Evolutionary conservation across 768 basidiomycete genomes (phyloP).

Genomic region (Suillus discolor): DNA sequence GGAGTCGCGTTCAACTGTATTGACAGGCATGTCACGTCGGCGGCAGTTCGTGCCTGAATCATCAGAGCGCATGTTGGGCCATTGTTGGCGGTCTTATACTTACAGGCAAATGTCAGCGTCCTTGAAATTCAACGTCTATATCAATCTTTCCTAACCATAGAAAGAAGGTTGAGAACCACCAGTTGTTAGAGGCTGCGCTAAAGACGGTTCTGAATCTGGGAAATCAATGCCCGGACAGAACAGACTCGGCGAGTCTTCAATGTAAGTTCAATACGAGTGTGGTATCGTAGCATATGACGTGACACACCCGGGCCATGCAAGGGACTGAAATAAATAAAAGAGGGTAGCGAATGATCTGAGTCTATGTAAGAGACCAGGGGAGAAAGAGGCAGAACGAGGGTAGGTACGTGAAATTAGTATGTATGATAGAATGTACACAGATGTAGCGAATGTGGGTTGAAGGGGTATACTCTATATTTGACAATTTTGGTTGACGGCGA

Average conservation of each 20-base stretch:
- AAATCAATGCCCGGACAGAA: background rate
- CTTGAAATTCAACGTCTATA: too few relatives aligned
- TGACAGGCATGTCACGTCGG: too few relatives aligned
- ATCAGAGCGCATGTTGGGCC: too few relatives aligned
- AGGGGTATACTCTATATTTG: background rate
- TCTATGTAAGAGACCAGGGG: background rate
- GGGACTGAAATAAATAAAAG: background rate
- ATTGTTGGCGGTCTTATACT: background rate
- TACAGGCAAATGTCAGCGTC: background rate
- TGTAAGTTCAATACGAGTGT: background rate
- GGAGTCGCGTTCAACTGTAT: background rate
- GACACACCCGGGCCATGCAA: background rate
- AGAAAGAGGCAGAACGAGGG: background rate
- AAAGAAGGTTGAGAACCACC: background rate
- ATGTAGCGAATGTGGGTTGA: background rate
- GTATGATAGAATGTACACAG: background rate
- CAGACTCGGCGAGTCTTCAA: too few relatives aligned
- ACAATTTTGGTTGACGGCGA: background rate
- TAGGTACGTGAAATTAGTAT: background rate
- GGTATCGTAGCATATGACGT: too few relatives aligned
- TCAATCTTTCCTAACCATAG: too few relatives aligned
- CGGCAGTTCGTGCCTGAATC: too few relatives aligned
- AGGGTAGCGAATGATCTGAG: background rate
- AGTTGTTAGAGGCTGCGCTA: background rate
- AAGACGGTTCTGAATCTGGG: background rate